Evolutionary conservation across 2,329 filamentous ascomycete genomes (phyloP), one percentile per base, ranked within the genome.

Genomic region (Claviceps africana): DNA sequence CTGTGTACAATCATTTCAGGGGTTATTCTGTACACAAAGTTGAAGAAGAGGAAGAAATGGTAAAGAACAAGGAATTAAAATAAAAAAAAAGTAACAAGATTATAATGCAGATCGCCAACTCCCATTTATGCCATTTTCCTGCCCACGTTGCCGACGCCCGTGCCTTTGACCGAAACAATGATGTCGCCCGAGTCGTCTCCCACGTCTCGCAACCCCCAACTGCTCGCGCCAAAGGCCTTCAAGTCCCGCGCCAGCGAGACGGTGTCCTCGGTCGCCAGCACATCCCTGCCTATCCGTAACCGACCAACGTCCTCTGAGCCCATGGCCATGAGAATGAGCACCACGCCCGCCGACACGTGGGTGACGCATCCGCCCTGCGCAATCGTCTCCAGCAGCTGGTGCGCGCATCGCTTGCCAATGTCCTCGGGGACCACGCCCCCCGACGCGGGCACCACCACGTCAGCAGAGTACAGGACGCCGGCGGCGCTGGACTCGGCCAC

Each of bases 241-340:
- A 96, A 69, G 65, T 98, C 93, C 61, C 93, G 78, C 11, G 87
- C 90, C 51, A 96, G 70, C 48, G 82, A 81, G 53, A 98, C 78
- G 51, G 88, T 74, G 54, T 88, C 84, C 64, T 95, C 88, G 2
- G 83, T 85, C 0, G 82, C 90, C 46, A 97, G 69, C 0, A 96
- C 81, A 47, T 91, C 86, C 60, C 81, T 83, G 33, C 90, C 88
- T 54, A 98, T 65, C 56, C 87, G 80, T 58, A 98, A 67, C 54
- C 93, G 79, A 4, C 93, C 93, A 15, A 98, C 89, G 67, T 98
- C 93, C 65, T 97, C 93, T 1, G 86, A 88, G 0, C 93, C 93
- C 93, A 98, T 97, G 35, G 90, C 88, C 93, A 98, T 98, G 56
- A 98, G 73, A 19, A 83, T 86, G 51, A 98, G 68, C 57, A 95